These are phyloP conservation scores for Odontarrhena argentea DNA, from an alignment of 345 rosid species.

Conservation along the genomic window DNA sequence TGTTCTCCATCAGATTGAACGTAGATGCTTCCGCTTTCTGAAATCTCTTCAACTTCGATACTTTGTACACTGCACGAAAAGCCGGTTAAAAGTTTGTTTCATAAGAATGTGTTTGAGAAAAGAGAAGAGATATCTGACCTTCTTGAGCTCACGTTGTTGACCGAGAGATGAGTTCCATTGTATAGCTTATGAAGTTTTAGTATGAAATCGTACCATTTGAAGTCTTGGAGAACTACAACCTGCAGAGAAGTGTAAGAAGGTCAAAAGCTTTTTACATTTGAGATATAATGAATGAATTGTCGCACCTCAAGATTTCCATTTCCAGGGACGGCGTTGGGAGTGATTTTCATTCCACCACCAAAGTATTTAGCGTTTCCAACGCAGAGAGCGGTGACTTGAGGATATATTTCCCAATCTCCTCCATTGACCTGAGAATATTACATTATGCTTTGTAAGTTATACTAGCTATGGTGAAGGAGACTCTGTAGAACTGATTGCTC, in stretches of 20 bases:
- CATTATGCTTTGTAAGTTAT: conserved; percentile 27
- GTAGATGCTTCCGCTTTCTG: conserved; percentile 57
- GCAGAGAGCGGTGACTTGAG: conserved; percentile 88
- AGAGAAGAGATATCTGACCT: conserved; percentile 44
- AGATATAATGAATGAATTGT: not conserved
- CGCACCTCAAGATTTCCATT: conserved; percentile 79
- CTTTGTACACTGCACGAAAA: conserved; percentile 59
- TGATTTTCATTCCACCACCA: conserved; percentile 98
- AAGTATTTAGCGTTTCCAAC: conserved; percentile 94
- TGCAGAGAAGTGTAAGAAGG: conserved; percentile 44
- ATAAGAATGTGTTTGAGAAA: not conserved
- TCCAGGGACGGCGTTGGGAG: conserved; percentile 84
- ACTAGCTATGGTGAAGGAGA: conserved; percentile 6
- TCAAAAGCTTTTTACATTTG: not conserved
- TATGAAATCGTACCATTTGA: conserved; percentile 90
- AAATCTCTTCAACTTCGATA: conserved; percentile 73
- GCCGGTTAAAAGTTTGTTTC: not conserved
- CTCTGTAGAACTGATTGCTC: conserved; percentile 12
- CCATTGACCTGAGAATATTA: conserved; percentile 57
- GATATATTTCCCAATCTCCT: conserved; percentile 77
- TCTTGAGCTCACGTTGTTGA: conserved; percentile 72
- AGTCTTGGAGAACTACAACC: conserved; percentile 92
- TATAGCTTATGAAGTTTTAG: conserved; percentile 71
- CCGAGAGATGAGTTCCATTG: conserved; percentile 81
- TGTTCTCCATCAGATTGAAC: conserved; percentile 96